Evolutionary conservation across 208 protist species (phyloP), one percentile per base, ranked within the genome.

Genomic region (Leishmania major): DNA sequence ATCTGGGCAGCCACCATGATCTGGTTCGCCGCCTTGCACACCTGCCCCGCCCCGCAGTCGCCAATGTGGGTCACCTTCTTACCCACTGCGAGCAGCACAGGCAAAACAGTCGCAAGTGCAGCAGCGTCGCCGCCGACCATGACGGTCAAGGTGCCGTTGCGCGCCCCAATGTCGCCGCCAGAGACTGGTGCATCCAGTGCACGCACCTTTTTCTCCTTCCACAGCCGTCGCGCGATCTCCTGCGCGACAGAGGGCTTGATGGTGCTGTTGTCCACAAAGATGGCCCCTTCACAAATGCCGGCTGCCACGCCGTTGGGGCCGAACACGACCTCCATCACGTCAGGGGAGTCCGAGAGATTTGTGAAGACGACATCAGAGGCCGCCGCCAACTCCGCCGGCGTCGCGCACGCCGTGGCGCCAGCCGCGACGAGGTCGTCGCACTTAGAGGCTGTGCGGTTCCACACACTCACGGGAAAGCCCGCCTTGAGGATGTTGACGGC

Each of bases 21-120:
- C 88, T 99, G 98, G 81, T 99, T 99, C 22, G 94, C 94, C 73
- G 97, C 96, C 87, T 99, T 99, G 84, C 96, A 98, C 80, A 99
- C 95, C 93, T 99, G 98, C 25, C 98, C 98, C 4, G 91, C 90
- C 0, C 98, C 98, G 43, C 88, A 82, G 69, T 81, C 90, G 28
- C 97, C 97, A 86, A 98, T 90, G 85, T 96, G 93, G 35, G 93
- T 97, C 73, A 98, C 90, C 59, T 75, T 93, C 82, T 92, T 97
- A 17, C 95, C 95, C 78, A 98, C 91, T 51, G 90, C 93, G 45
- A 87, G 82, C 78, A 98, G 89, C 77, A 98, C 90, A 22, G 95
- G 95, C 86, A 89, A 78, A 64, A 95, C 92, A 66, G 57, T 73
- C 73, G 85, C 85, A 11, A 99, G 84, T 43, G 92, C 92, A 67